Percentiles rank a stretch among this genome's conserved stretches.
These are phyloP conservation scores for Aspergillus haitiensis DNA, from an alignment of 495 filamentous ascomycete genomes.

Conservation along the genomic window DNA sequence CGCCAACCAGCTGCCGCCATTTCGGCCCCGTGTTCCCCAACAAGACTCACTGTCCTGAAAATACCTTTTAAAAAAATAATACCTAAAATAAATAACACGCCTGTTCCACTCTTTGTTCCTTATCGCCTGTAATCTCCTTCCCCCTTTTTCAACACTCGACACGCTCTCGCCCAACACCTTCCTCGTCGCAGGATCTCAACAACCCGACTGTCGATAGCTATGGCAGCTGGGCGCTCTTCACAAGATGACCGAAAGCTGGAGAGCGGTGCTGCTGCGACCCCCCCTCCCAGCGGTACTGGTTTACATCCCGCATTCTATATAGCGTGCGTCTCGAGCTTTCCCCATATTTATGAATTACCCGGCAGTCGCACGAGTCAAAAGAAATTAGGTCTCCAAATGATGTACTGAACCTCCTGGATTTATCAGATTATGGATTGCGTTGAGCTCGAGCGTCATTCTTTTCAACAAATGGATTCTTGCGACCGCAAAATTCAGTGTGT, in stretches of 20 bases:
- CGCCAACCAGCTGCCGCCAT: neutral
- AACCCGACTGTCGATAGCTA: constrained; percentile 13
- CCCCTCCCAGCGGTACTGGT: constrained; percentile 24
- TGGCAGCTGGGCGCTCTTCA: constrained; percentile 32
- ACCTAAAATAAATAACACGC: neutral
- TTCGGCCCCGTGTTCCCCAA: neutral
- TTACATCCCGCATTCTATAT: constrained; percentile 86
- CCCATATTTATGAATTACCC: neutral
- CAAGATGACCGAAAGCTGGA: constrained; percentile 38
- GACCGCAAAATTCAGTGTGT: constrained; percentile 74
- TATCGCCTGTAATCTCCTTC: too few relatives aligned
- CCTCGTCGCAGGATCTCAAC: neutral
- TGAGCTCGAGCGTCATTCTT: constrained; percentile 87
- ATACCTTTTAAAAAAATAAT: too few relatives aligned
- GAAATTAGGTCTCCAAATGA: neutral
- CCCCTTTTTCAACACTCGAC: too few relatives aligned
- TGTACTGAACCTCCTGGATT: neutral
- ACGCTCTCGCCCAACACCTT: too few relatives aligned
- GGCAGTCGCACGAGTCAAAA: too few relatives aligned
- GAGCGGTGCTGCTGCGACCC: constrained; percentile 27
- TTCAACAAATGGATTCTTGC: constrained; percentile 98
- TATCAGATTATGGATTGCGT: constrained; percentile 74
- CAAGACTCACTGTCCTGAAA: neutral
- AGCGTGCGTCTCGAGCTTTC: constrained; percentile 21
- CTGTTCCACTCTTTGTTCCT: neutral